Base-by-base conservation (phyloP, 2,329 filamentous ascomycete genomes). In the Fusarium irregulare region DNA sequence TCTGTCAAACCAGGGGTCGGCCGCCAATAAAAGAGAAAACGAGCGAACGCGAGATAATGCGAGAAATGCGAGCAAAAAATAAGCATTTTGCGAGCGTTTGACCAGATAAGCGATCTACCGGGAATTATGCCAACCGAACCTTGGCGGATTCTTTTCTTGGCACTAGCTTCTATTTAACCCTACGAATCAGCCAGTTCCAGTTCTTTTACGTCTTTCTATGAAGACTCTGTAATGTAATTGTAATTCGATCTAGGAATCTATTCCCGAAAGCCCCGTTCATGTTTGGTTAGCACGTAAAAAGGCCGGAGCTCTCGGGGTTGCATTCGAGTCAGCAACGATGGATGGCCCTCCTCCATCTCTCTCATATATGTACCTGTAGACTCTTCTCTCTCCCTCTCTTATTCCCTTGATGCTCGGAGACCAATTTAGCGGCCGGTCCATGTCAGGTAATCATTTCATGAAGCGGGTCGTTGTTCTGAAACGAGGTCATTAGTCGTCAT, bases 1-100 rank as follows among this genome's bases (percentile, higher is more conserved):
- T n/a, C n/a, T n/a, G n/a, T n/a, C n/a, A n/a, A n/a, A 21, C 56
- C 70, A 62, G 56, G 69, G 70, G 60, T 70, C 68, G 71, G 71
- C 71, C 71, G 71, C 68, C 56, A 44, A 49, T 5, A 11, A 32
- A 44, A n/a, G 25, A 46, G 42, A 20, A n/a, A 28, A 7, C n/a
- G 25, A 32, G 12, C 28, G 11, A 45, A 60, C 23, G 32, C 61
- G 63, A 66, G 40, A 14, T 10, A 40, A 66, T 28, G 45, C 64
- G 62, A 66, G 56, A 44, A 60, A 28, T 37, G 62, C 63, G 63
- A 66, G 27, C 28, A 40, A 25, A 25, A 61, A 51, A 65, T 30
- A 64, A 66, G 54, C 54, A 60, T 53, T 53, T 40, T 42, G 28
- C 27, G 41, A 30, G 37, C 14, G 37, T 51, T 51, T 59, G n/a